Evolutionary conservation across 192 early-diverging fungal species (phyloP), one percentile per base, ranked within the genome.

Genomic region (Coemansia sp.): DNA sequence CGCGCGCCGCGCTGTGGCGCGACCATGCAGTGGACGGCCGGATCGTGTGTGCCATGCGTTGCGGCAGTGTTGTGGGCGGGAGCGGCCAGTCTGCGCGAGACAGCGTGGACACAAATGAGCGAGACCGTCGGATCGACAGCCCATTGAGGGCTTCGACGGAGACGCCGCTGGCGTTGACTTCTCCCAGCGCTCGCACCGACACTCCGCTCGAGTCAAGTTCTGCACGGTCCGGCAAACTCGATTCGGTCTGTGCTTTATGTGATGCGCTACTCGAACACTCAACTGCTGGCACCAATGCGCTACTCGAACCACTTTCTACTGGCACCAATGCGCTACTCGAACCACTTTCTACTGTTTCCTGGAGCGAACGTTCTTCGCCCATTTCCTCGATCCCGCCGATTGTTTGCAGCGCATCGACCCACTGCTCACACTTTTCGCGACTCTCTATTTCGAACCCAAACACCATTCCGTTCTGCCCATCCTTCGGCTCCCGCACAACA

Each of bases 1-100:
- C 31, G 31, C 31, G 31, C 6, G 5, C 31, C 5, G 7, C 31
- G 31, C 31, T 31, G 6, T 31, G 31, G 6, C 31, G 31, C 31
- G 31, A 8, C 31, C 31, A 31, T 31, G 31, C 7, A 6, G 31
- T 31, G 5, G 31, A 17, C 4, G 49, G 21, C 57, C 19, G 21
- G 19, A 5, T 6, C 2, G 34, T 12, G n/a, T 46, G 59, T 15
- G n/a, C 31, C 11, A 21, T 17, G 15, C 44, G 65, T 3, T 28
- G 14, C 21, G 65, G 65, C 14, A 67, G 57, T 17, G 62, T 57
- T 11, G 62, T 34, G 21, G 70, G 75, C 26, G 75, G 75, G 55
- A 78, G 34, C 4, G 75, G 75, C 75, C 75, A 78, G 15, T 78
- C 70, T 19, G 60, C 56, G 5, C 66, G 64, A 52, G 75, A 72